These are phyloP conservation scores for Podaxis sp. DNA, from an alignment of 768 basidiomycete species.

Conservation along the genomic window DNA sequence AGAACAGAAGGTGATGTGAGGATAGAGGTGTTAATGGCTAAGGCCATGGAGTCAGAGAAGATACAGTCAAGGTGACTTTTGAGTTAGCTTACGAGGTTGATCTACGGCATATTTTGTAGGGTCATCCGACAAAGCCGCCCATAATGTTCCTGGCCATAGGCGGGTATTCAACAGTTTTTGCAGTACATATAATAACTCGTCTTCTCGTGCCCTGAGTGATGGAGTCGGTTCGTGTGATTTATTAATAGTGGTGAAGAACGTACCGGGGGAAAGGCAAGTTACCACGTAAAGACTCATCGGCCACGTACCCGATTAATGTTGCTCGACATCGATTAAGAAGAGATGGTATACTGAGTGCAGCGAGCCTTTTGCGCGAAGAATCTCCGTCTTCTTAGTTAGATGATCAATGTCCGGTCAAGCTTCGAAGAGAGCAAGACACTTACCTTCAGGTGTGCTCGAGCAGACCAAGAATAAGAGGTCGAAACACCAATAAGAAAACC, in stretches of 20 bases:
- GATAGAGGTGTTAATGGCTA: slow-evolving; percentile 35
- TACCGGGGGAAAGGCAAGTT: slow-evolving; percentile 86
- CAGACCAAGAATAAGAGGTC: slow-evolving; percentile 84
- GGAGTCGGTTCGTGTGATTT: neutral
- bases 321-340: slow-evolving; percentile 76
- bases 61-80: neutral
- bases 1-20: slow-evolving; percentile 50
- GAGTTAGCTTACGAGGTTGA: slow-evolving; percentile 54
- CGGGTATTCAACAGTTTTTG: slow-evolving; percentile 70
- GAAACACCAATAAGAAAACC: slow-evolving; percentile 93
- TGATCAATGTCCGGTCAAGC: neutral
- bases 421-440: slow-evolving; percentile 14
- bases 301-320: slow-evolving; percentile 71
- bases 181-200: slow-evolving; percentile 85
- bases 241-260: neutral
- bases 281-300: slow-evolving; percentile 84
- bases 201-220: slow-evolving; percentile 69
- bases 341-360: slow-evolving; percentile 68
- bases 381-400: slow-evolving; percentile 52
- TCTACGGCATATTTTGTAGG: slow-evolving; percentile 53
- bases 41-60: neutral
- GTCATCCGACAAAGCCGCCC: slow-evolving; percentile 71
- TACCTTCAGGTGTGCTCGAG: slow-evolving; percentile 64
- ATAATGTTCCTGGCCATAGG: slow-evolving; percentile 76
- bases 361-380: slow-evolving; percentile 60